Evolutionary conservation across 495 filamentous ascomycete genomes (phyloP), one percentile per base, ranked within the genome.

Genomic region (Parmelia sp.): DNA sequence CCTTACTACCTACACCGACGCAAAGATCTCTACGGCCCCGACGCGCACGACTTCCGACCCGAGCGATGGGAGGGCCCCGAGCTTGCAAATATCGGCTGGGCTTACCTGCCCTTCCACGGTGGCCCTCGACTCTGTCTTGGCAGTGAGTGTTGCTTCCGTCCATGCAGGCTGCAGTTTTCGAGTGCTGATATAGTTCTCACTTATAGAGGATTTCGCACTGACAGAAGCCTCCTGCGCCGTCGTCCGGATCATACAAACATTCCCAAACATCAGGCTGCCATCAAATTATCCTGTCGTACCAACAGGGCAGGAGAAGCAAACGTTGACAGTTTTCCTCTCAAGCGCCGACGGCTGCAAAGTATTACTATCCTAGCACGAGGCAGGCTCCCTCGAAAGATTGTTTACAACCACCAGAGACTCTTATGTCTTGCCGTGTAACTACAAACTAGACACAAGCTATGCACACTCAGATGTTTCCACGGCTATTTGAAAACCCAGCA

Each of bases 31-130:
- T 89, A 89, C 14, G 70, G 71, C 27, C 78, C 79, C 44, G 73
- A 76, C 55, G 79, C 80, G 3, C 71, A 77, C 0, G 69, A 76
- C 37, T 92, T 87, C 74, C 75, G 77, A 40, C 87, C 88, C 0
- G 87, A 91, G 60, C 71, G 89, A 23, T 92, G 88, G 90, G 80
- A 82, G 44, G 62, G 56, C 17, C 61, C 69, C 11, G 68, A 74
- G 53, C 74, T 68, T 36, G 37, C 49, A 14, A 65, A 69, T 23
- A 63, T 69, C 44, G 70, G 72, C 25, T 89, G 85, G 86, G 83
- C 82, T 59, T 90, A 85, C 72, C 76, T 89, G 31, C 84, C 85
- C 10, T 89, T 89, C 72, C 87, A 86, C 69, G 83, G 84, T 36
- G 86, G 88, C 0, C 76, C 75, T n/a, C 61, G 77, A 25, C 65